Evolutionary conservation across 129 eudicot genomes (phyloP), one percentile per base, ranked within the genome.

Genomic region (Chrysanthemum makinoi): DNA sequence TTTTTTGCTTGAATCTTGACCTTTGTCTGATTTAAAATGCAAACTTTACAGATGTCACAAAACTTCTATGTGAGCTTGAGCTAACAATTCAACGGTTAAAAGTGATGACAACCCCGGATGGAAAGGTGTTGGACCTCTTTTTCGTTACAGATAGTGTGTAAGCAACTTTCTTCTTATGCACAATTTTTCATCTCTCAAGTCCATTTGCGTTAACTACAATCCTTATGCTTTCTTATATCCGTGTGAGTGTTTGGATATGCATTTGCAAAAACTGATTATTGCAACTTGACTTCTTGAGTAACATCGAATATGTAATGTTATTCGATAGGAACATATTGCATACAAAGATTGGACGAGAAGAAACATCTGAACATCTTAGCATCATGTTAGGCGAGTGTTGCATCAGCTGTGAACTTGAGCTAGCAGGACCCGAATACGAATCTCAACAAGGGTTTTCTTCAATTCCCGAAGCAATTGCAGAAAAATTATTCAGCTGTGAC

Each of bases 61-160:
- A 82, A 20, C 76, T 84, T 33, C 86, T 93, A 11, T 80, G 77
- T 66, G 89, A 84, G 77, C 96, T 85, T 67, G 98, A 85, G 80
- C 89, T 89, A 60, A 58, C 89, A 11, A 89, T 93, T 68, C 91
- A 93, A 73, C 80, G 88, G 68, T 86, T 93, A 17, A 93, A 93
- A 85, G 96, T 93, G 49, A 93, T 69, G 84, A 93, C 98, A 63
- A 93, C 95, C 61, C 98, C 96, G 2, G 98, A 93, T 62, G 96
- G 87, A 39, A 87, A 81, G 77, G 95, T 87, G 54, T 58, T 93
- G 71, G 98, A 89, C 70, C 87, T 93, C 65, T 87, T 93, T 82
- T 93, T 93, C 54, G 82, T 93, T 30, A 87, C 87, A 8, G 98
- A 93, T 78, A 64, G 60, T 72, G 68, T 85, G 98, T 87, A 70